Evolutionary conservation across 306 rosid genomes (phyloP).

Genomic region (Luffa aegyptiaca): DNA sequence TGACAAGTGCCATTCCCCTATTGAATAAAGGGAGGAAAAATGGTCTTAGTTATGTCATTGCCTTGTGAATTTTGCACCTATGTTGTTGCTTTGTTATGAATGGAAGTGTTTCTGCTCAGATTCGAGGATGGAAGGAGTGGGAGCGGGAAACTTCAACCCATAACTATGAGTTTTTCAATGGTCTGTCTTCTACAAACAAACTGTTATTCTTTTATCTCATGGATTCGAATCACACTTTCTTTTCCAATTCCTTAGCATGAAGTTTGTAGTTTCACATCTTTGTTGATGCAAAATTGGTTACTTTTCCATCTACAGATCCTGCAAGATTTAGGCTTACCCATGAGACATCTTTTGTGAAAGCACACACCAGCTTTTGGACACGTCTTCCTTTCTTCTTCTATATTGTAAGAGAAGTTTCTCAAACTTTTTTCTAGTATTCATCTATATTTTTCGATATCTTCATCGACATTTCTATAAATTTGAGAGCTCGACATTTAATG

Average conservation of each 20-base stretch:
- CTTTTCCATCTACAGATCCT: constrained; percentile 37
- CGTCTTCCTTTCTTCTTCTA: constrained; percentile 57
- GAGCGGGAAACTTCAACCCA: constrained; percentile 73
- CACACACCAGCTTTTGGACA: constrained; percentile 72
- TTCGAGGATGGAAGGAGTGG: constrained; percentile 96
- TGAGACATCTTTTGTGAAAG: constrained; percentile 83
- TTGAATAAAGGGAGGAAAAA: background rate
- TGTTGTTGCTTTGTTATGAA: background rate
- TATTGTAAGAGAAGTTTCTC: constrained; percentile 39
- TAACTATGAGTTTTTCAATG: constrained; percentile 67
- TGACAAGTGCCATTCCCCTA: background rate
- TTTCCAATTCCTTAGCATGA: background rate
- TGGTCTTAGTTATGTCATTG: constrained; percentile 1
- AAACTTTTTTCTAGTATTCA: background rate
- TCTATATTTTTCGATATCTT: background rate
- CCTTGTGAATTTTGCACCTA: background rate
- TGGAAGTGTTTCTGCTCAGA: constrained; percentile 33
- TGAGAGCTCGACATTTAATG: background rate
- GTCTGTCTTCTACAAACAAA: constrained; percentile 20
- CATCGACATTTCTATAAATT: background rate
- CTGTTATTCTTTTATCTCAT: background rate
- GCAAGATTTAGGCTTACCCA: constrained; percentile 82
- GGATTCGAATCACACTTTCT: background rate
- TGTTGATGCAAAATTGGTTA: background rate
- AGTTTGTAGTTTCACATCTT: background rate